Evolutionary conservation across 129 eudicot genomes (phyloP), one percentile per base, ranked within the genome.

Genomic region (Daucus carota): DNA sequence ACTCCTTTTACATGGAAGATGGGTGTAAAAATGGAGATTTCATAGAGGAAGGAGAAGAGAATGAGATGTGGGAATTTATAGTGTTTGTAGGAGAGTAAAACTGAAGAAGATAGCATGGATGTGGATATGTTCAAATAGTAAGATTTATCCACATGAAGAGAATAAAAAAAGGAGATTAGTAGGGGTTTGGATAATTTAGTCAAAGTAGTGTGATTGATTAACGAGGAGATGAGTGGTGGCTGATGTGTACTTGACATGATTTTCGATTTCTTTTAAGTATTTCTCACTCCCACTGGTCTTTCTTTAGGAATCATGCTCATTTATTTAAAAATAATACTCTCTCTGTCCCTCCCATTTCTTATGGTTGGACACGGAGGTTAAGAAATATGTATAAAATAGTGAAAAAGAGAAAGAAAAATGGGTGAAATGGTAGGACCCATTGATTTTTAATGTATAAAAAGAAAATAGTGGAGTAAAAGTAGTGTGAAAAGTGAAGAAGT

Each of bases 141-240:
- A 70, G 29, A 74, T 71, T 78, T 71, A 78, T 78, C 81, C 76
- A 72, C 69, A 62, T 62, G 69, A 62, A 70, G 2, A n/a, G 28
- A n/a, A 22, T 8, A 48, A 48, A 36, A 73, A 59, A 47, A 12
- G 17, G 54, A 46, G 8, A 70, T 10, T 34, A 78, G 8, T 0
- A 36, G 42, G 24, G 22, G n/a, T 36, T 52, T 28, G 40, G 71
- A 70, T 41, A 70, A 40, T 40, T 54, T 54, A 54, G 63, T 20
- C 42, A 73, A 73, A 63, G 36, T 2, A 62, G 18, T 28, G 36
- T 3, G 34, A 60, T 60, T 54, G 43, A 70, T 73, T 66, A 73
- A 42, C 41, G 16, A 38, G 10, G 28, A 18, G 5, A 33, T 67
- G 43, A 67, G 40, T 29, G 36, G 70, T 63, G 70, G 4, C 36